A percentile compares a stretch with the other conserved stretches of the same genome.
These are phyloP conservation scores for Crepidotus variabilis DNA, from an alignment of 768 basidiomycete genomes.

Conservation along the genomic window DNA sequence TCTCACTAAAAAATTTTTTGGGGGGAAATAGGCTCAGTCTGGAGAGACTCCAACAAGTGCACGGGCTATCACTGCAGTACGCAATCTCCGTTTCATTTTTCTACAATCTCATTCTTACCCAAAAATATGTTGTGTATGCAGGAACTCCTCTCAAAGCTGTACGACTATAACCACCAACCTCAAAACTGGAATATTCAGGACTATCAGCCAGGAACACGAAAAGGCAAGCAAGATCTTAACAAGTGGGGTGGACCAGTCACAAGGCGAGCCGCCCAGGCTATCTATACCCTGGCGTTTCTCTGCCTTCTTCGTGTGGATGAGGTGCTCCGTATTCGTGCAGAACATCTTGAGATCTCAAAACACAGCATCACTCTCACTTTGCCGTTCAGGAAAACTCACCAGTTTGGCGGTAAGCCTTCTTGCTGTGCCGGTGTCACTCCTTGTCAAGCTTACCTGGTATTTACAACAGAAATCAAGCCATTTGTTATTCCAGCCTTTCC, in stretches of 20 bases:
- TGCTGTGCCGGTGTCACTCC: no score
- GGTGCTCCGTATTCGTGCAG: slow-evolving; percentile 27
- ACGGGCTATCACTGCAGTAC: slow-evolving; percentile 11
- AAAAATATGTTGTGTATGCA: no score
- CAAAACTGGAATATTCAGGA: slow-evolving; percentile 5
- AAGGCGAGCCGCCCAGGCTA: slow-evolving; percentile 23
- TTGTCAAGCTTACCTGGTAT: no score
- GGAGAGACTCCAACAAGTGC: slow-evolving; percentile 15
- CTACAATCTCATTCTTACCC: no score
- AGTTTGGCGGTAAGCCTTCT: slow-evolving; percentile 5
- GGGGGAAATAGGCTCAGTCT: slow-evolving; percentile 8
- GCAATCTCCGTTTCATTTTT: no score
- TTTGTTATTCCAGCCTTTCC: slow-evolving; percentile 15
- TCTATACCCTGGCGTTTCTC: slow-evolving; percentile 29
- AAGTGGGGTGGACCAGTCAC: slow-evolving; percentile 27
- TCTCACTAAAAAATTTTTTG: no score
- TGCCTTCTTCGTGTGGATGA: slow-evolving; percentile 32
- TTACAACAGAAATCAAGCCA: slow-evolving; percentile 12
- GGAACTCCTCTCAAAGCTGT: slow-evolving; percentile 8
- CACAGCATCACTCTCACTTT: background rate
- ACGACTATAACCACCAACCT: slow-evolving; percentile 10
- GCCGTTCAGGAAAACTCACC: slow-evolving; percentile 6
- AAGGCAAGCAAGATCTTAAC: slow-evolving; percentile 7
- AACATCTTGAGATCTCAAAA: slow-evolving; percentile 15
- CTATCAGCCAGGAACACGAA: background rate